These are phyloP conservation scores for Apiospora sp. DNA, from an alignment of 2,329 filamentous ascomycete genomes.

Conservation along the genomic window DNA sequence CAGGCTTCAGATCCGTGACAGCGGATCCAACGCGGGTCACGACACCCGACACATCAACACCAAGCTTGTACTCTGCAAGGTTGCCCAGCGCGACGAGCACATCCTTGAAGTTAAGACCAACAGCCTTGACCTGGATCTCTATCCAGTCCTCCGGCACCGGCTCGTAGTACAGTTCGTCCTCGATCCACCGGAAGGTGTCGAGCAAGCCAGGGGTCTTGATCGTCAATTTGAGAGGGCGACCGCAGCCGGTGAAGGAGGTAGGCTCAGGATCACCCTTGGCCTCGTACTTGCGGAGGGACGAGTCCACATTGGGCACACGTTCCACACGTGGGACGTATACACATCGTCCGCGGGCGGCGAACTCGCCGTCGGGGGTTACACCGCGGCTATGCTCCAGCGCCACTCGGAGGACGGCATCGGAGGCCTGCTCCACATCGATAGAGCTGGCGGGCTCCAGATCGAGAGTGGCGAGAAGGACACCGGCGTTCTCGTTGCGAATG, in stretches of 20 bases:
- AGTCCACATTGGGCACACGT: neutral
- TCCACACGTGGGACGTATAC: slow-evolving; percentile 2
- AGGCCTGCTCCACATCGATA: slow-evolving; percentile 5
- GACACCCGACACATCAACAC: slow-evolving; percentile 50
- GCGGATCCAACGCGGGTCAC: slow-evolving; percentile 44
- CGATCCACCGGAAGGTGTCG: slow-evolving; percentile 22
- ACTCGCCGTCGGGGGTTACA: neutral
- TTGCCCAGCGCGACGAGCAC: slow-evolving; percentile 45
- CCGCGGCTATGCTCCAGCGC: neutral
- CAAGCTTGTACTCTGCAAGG: slow-evolving; percentile 41
- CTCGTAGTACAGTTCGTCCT: neutral
- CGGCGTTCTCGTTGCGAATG: slow-evolving; percentile 21
- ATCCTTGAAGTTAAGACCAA: slow-evolving; percentile 46
- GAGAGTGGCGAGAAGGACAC: slow-evolving; percentile 14
- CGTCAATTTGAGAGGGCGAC: slow-evolving; percentile 33
- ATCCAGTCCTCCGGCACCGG: slow-evolving; percentile 32
- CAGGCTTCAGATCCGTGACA: slow-evolving; percentile 41
- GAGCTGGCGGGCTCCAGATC: neutral
- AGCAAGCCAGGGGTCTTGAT: slow-evolving; percentile 43
- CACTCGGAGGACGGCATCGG: neutral
- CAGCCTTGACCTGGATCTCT: slow-evolving; percentile 47
- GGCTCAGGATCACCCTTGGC: slow-evolving; percentile 2
- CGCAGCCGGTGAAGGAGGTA: slow-evolving; percentile 2
- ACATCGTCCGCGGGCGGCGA: neutral
- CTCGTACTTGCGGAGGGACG: neutral